phyloP scores from a whole-genome alignment of 2,329 filamentous ascomycete species.

The Hypoxylon sp. region DNA sequence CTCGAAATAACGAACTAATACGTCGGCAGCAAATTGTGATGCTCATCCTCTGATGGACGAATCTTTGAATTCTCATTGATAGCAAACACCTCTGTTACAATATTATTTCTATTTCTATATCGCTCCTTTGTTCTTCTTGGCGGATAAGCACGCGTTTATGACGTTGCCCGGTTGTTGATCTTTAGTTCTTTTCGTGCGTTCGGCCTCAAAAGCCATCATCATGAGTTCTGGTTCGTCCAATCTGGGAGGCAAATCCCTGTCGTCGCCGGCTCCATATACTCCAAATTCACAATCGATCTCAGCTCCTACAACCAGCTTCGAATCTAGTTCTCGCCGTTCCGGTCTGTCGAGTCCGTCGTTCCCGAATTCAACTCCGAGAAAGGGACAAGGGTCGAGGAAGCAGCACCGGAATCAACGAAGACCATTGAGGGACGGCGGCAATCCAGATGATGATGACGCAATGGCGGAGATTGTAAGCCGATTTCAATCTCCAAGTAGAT shows the following conservation, averaged over 20 bases:
- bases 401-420: conserved; percentile 88
- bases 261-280: conserved; percentile 60
- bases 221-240: conserved; percentile 57
- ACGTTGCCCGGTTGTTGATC: conserved; percentile 34
- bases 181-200: conserved; percentile 3
- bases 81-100: conserved; percentile 6
- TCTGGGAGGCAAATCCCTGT: conserved; percentile 67
- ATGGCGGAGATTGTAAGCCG: conserved; percentile 80
- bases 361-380: conserved; percentile 71
- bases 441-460: conserved; percentile 84
- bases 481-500: conserved; percentile 21
- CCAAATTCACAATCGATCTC: conserved; percentile 59
- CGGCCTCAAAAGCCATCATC: conserved; percentile 42
- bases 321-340: conserved; percentile 64
- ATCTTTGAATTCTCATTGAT: conserved; percentile 6
- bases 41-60: conserved; percentile 21
- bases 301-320: conserved; percentile 63
- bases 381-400: conserved; percentile 81
- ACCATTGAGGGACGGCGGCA: conserved; percentile 64
- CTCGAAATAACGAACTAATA: conserved; percentile 45
- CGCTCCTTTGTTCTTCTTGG: conserved; percentile 8
- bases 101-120: background rate
- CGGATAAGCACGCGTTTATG: conserved; percentile 23
- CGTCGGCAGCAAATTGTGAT: conserved; percentile 19
- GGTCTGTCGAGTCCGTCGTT: conserved; percentile 56